Evolutionary conservation across 495 filamentous ascomycete species (phyloP), one percentile per base, ranked within the genome.

Genomic region (Xylaria intraflava): DNA sequence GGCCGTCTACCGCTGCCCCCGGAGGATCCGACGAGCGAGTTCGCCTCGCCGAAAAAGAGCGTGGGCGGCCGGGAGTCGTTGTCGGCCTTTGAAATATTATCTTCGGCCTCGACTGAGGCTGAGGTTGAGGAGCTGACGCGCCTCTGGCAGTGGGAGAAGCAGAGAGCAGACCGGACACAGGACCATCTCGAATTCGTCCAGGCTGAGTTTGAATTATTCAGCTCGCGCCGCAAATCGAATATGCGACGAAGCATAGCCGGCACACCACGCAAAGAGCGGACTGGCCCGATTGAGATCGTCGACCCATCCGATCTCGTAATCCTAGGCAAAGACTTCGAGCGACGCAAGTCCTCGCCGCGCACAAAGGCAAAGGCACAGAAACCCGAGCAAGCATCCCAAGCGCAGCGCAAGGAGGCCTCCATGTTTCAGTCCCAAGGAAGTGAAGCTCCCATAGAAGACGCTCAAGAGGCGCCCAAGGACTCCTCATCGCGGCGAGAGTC

Each of bases 161-260:
- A 79, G 48, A 72, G 82, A 39, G 79, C 88, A 41, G 70, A 78
- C 29, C 75, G 84, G 14, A 85, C 87, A 0, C 78, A 90, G 51
- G 85, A 87, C 12, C 81, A 84, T 59, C 71, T 91, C 23, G 78
- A 90, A n/a, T 95, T 90, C 64, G 71, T 95, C 73, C 81, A 87
- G 58, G 78, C 86, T 55, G 88, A 95, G 65, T 94, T 82, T 92
- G 51, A 78, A 79, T 51, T 79, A 16, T 65, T 55, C 29, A 70
- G 66, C 49, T 31, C 62, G 19, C 55, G 61, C 14, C 53, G 65
- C 47, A 50, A 23, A 23, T 40, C 45, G 3, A n/a, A 35, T 9
- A 11, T 33, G 2, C 61, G 58, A 9, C 53, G 61, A 42, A 69
- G 63, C 53, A 43, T 46, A 9, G 29, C 46, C 4, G 45, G 35